These are phyloP conservation scores for Eremochloa ophiuroides DNA, from an alignment of 176 grass and related monocot genomes.

Conservation along the genomic window DNA sequence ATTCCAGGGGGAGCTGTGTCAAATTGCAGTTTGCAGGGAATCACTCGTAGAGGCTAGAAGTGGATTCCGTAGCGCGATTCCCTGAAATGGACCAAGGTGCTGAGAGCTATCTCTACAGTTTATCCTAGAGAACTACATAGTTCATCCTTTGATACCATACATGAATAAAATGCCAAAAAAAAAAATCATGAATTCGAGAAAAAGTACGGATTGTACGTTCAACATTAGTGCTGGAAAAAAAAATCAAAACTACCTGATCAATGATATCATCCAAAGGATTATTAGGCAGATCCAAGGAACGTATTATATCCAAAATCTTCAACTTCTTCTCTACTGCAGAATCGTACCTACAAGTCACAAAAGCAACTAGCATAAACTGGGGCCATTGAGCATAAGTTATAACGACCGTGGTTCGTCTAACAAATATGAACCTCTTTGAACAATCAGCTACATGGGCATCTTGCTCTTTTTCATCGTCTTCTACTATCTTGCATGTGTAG, in stretches of 20 bases:
- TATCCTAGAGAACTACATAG: background rate
- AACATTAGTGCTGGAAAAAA: background rate
- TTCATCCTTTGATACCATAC: background rate
- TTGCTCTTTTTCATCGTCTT: conserved; percentile 66
- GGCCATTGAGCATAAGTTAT: conserved; percentile 14
- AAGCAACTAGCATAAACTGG: conserved; percentile 25
- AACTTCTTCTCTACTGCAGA: conserved; percentile 56
- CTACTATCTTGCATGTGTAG: conserved; percentile 74
- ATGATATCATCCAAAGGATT: conserved; percentile 98
- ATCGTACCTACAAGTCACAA: conserved; percentile 56
- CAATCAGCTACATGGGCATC: conserved; percentile 80
- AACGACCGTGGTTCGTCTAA: conserved; percentile 11
- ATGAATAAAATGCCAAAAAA: conserved; percentile 14
- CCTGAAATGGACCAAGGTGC: background rate
- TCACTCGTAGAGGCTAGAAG: background rate
- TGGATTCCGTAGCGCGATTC: background rate
- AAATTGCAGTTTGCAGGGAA: background rate
- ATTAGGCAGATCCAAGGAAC: conserved; percentile 93
- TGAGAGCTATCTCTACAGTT: background rate
- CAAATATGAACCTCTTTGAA: conserved; percentile 62
- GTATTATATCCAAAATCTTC: conserved; percentile 86
- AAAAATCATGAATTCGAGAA: conserved; percentile 24
- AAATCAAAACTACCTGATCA: conserved; percentile 81
- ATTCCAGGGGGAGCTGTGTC: background rate
- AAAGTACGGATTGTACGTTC: background rate